phyloP scores from a whole-genome alignment of 2,329 filamentous ascomycete genomes.

The Fusarium tricinctum region DNA sequence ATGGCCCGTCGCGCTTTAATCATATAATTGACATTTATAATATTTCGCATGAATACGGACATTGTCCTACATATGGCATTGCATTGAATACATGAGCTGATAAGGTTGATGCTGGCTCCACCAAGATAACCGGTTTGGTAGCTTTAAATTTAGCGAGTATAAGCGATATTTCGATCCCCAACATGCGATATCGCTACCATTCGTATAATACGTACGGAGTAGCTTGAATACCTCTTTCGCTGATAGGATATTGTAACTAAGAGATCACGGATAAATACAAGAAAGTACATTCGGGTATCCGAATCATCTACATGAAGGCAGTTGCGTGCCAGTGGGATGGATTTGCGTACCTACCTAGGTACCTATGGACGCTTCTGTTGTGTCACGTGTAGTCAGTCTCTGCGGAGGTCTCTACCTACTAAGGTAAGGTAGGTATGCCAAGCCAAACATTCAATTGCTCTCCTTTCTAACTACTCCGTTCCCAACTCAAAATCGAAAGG shows the following conservation, averaged over 20 bases:
- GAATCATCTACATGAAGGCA: background rate
- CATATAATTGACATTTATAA: too few species aligned
- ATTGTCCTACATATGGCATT: background rate
- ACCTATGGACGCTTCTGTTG: background rate
- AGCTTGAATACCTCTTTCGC: background rate
- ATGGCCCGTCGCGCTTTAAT: too few species aligned
- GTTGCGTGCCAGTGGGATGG: background rate
- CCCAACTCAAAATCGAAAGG: background rate
- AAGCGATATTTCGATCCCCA: constrained; percentile 37
- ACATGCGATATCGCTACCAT: constrained; percentile 2
- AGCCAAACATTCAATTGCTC: background rate
- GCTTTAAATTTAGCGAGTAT: constrained; percentile 5
- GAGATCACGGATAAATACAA: too few species aligned
- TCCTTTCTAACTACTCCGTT: background rate
- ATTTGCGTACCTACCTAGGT: background rate
- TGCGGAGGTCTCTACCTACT: background rate
- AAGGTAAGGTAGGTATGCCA: too few species aligned
- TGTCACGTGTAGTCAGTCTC: background rate
- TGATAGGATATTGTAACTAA: background rate
- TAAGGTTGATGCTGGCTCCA: background rate
- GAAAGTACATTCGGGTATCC: too few species aligned
- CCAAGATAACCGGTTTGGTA: background rate
- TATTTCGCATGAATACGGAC: background rate
- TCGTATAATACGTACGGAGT: background rate
- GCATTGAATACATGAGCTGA: constrained; percentile 9